Base-by-base conservation (phyloP, 768 basidiomycete species). In the Kwoniella sp. region DNA sequence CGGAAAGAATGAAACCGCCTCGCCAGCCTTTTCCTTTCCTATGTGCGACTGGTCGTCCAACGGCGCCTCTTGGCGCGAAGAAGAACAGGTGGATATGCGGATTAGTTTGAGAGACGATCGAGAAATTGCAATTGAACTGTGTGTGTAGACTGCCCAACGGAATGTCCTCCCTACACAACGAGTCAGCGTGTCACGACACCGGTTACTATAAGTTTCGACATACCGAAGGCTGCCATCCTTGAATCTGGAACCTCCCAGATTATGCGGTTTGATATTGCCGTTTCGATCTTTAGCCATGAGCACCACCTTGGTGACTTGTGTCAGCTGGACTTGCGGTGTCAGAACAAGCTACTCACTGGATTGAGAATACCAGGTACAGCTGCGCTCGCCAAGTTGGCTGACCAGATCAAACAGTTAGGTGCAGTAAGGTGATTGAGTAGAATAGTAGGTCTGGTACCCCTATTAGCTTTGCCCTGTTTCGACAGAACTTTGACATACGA, bases 281-380 rank as follows among this genome's bases (percentile, higher is more conserved):
- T 85, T 84, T 55, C 79, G 81, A 20, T 85, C 80, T 74, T 93
- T 96, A 69, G 89, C 87, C 87, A 99, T 88, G 47, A 99, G 75
- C 0, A 91, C 90, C 14, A 98, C 62, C 62, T 63, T n/a, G n/a
- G n/a, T n/a, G n/a, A n/a, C n/a, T n/a, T n/a, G n/a, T n/a, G n/a
- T n/a, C n/a, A n/a, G n/a, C n/a, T n/a, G n/a, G 32, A n/a, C 5
- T 39, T 7, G 25, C 29, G 15, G 5, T 38, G 4, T 38, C 37
- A 38, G 37, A 14, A 25, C 7, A 26, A 44, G 12, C 2, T 14
- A 26, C 54, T 40, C 19, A 69, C 93, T 4, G 93, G 90, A 62
- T 95, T 92, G 34, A 96, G 73, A 60, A 96, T 93, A 0, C 93
- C 90, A 0, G 92, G 93, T 2, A 95, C 92, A 20, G 93, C 92